Conservation (phyloP, 2,329 filamentous ascomycete species). For the Rhynchosporium secalis region DNA sequence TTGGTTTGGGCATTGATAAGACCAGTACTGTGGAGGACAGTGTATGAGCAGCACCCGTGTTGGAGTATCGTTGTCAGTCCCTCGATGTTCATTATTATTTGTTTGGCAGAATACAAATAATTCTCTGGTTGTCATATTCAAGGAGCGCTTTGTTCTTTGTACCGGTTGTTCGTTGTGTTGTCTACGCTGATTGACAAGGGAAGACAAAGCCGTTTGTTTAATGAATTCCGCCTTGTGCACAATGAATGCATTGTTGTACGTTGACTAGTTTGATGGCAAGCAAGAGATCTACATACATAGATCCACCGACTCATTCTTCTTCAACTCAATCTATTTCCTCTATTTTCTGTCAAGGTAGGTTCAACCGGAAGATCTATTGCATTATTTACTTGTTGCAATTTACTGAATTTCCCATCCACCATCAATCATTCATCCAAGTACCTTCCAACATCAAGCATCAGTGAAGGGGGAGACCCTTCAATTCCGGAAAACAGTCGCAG, state of each 20-base stretch:
- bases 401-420: too few relatives aligned
- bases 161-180: background rate
- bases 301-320: background rate
- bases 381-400: too few relatives aligned
- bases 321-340: background rate
- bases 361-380: background rate
- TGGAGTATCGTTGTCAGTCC: slow-evolving; percentile 1
- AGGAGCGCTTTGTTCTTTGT: background rate
- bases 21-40: background rate
- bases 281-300: background rate
- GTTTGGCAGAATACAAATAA: too few relatives aligned
- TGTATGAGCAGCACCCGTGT: background rate
- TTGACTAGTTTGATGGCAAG: background rate
- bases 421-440: too few relatives aligned
- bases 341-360: background rate
- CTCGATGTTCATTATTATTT: background rate
- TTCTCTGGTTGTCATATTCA: background rate
- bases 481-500: too few relatives aligned
- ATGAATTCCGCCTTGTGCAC: background rate
- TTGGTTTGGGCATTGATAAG: background rate
- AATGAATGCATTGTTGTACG: background rate
- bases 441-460: too few relatives aligned
- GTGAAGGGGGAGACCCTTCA: too few relatives aligned
- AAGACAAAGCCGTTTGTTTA: background rate
- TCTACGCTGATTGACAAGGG: background rate